Base-by-base conservation (phyloP, 805 yeast species). In the Clavispora santaluciae region DNA sequence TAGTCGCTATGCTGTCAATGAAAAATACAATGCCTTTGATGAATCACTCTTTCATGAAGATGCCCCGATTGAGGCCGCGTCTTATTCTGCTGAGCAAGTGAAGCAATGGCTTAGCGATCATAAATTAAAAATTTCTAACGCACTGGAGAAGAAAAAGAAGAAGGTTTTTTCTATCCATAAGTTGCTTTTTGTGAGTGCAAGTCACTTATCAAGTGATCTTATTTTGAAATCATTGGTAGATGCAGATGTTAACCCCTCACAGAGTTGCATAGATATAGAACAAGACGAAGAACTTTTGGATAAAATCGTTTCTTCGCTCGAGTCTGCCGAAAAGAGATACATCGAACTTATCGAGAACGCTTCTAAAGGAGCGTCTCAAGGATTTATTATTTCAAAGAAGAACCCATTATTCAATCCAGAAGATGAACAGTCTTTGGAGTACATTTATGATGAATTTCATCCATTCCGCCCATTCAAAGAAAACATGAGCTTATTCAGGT, bases 201-300 rank as follows among this genome's bases (percentile, higher is more conserved):
- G 95, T 16, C 84, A 83, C 49, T 63, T 90, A 22, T 84, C 96
- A 0, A 77, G 91, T 6, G 95, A 87, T 43, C 64, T 91, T 53
- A 72, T 91, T 8, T 83, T 80, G 35, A 80, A 80, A 44, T 67
- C 69, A 21, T 62, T 90, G 36, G 59, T 58, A 6, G 63, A 63
- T 10, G 54, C 59, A 18, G 78, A 67, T 0, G 59, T 89, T 2
- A 67, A 73, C 20, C 75, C 83, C 1, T 70, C 71, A 44, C 26
- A 60, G 46, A 46, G 64, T 11, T 54, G 72, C 30, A 50, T 67
- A 20, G 62, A 52, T 5, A 55, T 56, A 34, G 61, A 52, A 21
- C 44, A 40, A 5, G 56, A 59, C 28, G 37, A 54, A 59, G 37
- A 59, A 4, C 56, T 61, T 15, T 59, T 72, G 22, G 43, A 61